Evolutionary conservation across 805 yeast species (phyloP).

Genomic region (Ogataea wickerhamii): DNA sequence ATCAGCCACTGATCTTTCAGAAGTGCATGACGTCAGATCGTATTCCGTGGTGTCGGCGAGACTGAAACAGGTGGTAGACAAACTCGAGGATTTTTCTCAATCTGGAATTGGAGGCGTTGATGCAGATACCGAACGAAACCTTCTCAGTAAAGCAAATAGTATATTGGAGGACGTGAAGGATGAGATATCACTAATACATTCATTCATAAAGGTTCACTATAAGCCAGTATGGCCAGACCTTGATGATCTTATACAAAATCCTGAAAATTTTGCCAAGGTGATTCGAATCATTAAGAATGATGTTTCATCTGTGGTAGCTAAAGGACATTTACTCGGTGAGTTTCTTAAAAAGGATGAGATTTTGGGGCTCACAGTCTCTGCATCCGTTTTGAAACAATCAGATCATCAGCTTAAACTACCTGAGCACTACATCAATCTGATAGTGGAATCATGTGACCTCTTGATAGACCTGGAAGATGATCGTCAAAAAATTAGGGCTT

Average conservation of each 20-base stretch:
- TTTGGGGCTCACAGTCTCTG: conserved; percentile 71
- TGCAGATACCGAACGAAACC: conserved; percentile 42
- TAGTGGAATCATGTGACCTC: conserved; percentile 45
- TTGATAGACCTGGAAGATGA: conserved; percentile 44
- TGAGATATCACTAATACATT: conserved; percentile 50
- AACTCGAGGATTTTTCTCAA: conserved; percentile 30
- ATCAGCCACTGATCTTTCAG: conserved; percentile 10
- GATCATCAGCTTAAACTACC: conserved; percentile 20
- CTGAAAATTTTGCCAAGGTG: conserved; percentile 57
- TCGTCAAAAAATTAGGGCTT: conserved; percentile 43
- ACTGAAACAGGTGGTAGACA: conserved; percentile 21
- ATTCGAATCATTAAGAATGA: conserved; percentile 48
- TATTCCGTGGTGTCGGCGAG: conserved; percentile 26
- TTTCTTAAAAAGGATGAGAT: conserved; percentile 61
- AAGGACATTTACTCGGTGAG: conserved; percentile 35
- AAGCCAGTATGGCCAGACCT: conserved; percentile 67
- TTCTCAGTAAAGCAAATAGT: conserved; percentile 52
- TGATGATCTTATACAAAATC: conserved; percentile 55
- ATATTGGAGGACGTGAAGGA: conserved; percentile 49
- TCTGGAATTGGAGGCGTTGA: conserved; percentile 25
- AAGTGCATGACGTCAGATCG: conserved; percentile 24
- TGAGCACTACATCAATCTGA: conserved; percentile 31
- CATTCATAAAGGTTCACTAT: conserved; percentile 51
- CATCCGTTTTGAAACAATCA: conserved; percentile 40
- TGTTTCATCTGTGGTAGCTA: conserved; percentile 9